Conservation (phyloP, 768 basidiomycete species). For the Boletus eberwhitei region DNA sequence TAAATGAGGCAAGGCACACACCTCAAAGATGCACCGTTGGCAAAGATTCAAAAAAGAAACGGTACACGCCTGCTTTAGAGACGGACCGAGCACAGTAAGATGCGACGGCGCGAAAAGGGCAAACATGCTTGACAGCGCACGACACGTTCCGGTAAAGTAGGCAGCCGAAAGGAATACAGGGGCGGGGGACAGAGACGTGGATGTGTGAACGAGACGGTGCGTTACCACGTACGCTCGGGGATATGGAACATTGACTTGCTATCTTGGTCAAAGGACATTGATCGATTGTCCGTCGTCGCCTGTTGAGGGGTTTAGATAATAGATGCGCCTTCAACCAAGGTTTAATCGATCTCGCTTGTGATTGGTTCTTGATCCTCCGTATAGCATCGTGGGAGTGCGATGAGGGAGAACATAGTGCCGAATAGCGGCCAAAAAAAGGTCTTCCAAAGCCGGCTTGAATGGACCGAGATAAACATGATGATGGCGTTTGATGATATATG, state of each 20-base stretch:
- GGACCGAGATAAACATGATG: conserved; percentile 15
- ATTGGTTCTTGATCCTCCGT: conserved; percentile 3
- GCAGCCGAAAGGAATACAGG: neutral
- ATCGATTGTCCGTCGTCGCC: conserved; percentile 10
- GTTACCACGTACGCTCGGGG: neutral
- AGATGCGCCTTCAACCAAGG: conserved; percentile 8
- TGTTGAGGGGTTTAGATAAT: neutral
- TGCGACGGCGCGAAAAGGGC: neutral
- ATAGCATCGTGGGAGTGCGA: conserved; percentile 13
- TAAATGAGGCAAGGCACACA: neutral
- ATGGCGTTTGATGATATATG: conserved; percentile 2
- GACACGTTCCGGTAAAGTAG: neutral
- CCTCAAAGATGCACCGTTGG: neutral
- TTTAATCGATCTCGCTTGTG: conserved; percentile 14
- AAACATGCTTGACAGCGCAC: neutral
- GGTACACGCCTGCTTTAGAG: neutral
- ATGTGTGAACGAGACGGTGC: neutral
- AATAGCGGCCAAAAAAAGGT: conserved; percentile 3
- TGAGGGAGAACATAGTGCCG: conserved; percentile 8
- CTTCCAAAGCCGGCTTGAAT: neutral
- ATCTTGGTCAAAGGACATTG: neutral
- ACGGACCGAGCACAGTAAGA: neutral
- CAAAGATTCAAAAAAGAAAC: neutral
- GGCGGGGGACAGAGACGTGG: neutral
- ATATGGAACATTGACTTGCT: conserved; percentile 1